A percentile compares a stretch with the other conserved stretches of the same genome.
Evolutionary conservation across 2,329 filamentous ascomycete species (phyloP).

Genomic region (Aspergillus fumigatiaffinis): DNA sequence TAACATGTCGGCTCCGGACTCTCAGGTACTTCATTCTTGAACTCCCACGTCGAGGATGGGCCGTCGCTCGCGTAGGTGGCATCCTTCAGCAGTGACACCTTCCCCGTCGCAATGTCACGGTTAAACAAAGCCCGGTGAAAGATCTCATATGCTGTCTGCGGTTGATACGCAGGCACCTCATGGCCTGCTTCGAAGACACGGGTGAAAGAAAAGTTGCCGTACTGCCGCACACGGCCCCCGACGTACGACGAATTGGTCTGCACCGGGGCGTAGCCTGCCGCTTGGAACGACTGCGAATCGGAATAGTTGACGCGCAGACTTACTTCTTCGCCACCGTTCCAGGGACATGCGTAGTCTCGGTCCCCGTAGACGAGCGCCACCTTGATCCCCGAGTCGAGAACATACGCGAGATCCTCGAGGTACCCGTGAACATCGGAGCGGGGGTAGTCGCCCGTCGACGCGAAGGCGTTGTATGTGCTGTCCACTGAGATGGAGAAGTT

Average conservation of each 20-base stretch:
- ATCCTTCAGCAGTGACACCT: slow-evolving; percentile 34
- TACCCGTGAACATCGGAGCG: slow-evolving; percentile 43
- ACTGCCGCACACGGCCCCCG: slow-evolving; percentile 46
- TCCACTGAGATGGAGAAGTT: slow-evolving; percentile 51
- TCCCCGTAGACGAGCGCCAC: slow-evolving; percentile 58
- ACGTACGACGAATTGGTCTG: slow-evolving; percentile 41
- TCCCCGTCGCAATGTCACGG: slow-evolving; percentile 54
- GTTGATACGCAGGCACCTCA: slow-evolving; percentile 52
- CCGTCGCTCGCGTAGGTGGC: slow-evolving; percentile 38
- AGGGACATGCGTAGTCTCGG: slow-evolving; percentile 55
- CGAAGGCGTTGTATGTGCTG: slow-evolving; percentile 47
- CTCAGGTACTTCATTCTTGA: slow-evolving; percentile 44
- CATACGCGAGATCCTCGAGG: slow-evolving; percentile 37
- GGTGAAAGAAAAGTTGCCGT: slow-evolving; percentile 48
- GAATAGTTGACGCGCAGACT: slow-evolving; percentile 49
- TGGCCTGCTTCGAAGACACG: slow-evolving; percentile 49
- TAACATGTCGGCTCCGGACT: slow-evolving; percentile 45
- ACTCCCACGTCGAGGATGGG: slow-evolving; percentile 38
- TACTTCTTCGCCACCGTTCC: slow-evolving; percentile 54
- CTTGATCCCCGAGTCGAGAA: slow-evolving; percentile 56
- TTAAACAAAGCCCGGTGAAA: slow-evolving; percentile 51
- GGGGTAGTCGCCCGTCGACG: slow-evolving; percentile 45
- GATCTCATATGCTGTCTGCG: slow-evolving; percentile 51
- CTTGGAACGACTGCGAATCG: slow-evolving; percentile 42
- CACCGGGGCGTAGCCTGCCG: slow-evolving; percentile 49